Conservation (phyloP, 176 grass and related monocot species). For the Carex littledalei region DNA sequence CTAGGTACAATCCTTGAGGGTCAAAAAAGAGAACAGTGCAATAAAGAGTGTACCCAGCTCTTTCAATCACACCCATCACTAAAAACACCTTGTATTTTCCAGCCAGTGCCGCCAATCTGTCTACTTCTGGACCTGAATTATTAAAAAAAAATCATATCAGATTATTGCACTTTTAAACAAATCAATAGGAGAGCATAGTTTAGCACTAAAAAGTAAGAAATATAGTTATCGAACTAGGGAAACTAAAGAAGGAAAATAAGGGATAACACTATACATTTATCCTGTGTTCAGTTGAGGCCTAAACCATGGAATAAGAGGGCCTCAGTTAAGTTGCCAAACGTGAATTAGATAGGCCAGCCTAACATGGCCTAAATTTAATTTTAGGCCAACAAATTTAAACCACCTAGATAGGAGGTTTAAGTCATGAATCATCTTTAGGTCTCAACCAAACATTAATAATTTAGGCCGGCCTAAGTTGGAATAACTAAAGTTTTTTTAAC, state of each 20-base stretch:
- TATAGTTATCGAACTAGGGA: neutral
- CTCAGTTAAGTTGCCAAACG: no score
- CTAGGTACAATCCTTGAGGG: slow-evolving; percentile 65
- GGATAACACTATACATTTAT: neutral
- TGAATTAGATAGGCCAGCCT: no score
- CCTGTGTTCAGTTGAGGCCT: no score
- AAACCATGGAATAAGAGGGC: no score
- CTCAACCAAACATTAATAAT: no score
- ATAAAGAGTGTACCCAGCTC: slow-evolving; percentile 82
- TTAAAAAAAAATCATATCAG: neutral
- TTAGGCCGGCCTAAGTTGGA: no score
- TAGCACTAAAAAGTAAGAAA: neutral
- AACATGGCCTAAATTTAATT: no score
- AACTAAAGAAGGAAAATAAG: neutral
- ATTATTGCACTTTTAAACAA: neutral
- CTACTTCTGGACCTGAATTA: slow-evolving; percentile 73
- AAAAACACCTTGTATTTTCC: slow-evolving; percentile 88
- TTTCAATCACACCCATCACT: slow-evolving; percentile 92
- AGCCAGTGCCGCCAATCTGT: slow-evolving; percentile 67
- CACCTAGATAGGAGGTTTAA: no score
- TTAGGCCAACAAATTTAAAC: no score
- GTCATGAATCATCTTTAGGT: no score
- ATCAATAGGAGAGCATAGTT: neutral
- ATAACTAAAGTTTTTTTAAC: no score
- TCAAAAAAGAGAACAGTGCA: slow-evolving; percentile 86